These are phyloP conservation scores for Xenoacremonium recifei DNA, from an alignment of 2,329 filamentous ascomycete genomes.

Conservation along the genomic window DNA sequence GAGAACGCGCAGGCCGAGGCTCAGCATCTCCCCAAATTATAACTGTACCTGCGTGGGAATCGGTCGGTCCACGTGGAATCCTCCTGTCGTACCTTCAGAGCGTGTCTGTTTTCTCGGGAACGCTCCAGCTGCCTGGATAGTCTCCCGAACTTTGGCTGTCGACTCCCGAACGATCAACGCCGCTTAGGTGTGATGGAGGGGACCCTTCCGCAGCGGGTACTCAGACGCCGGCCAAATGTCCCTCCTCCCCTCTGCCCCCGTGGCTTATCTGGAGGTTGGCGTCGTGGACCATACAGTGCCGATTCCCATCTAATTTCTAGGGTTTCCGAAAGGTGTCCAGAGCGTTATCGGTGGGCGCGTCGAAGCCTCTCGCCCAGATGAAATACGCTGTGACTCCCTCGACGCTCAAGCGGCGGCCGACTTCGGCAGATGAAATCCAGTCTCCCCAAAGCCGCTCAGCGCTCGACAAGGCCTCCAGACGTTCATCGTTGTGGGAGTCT, in stretches of 20 bases:
- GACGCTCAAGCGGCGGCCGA: too few species aligned
- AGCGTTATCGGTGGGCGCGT: too few species aligned
- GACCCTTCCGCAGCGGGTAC: constrained; percentile 18
- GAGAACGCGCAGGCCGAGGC: not conserved
- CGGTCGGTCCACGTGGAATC: constrained; percentile 20
- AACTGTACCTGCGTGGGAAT: constrained; percentile 23
- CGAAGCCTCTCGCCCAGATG: too few species aligned
- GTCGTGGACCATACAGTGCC: too few species aligned
- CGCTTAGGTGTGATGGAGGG: constrained; percentile 18
- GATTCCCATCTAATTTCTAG: too few species aligned
- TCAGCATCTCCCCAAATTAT: not conserved
- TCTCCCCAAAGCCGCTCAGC: too few species aligned
- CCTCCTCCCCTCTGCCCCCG: constrained; percentile 4
- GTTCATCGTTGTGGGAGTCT: too few species aligned
- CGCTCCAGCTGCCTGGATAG: constrained; percentile 14
- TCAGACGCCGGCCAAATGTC: constrained; percentile 9
- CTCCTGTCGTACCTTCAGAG: constrained; percentile 11
- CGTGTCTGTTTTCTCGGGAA: not conserved
- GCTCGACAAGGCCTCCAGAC: too few species aligned
- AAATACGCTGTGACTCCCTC: too few species aligned
- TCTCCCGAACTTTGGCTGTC: constrained; percentile 10
- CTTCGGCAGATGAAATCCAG: too few species aligned
- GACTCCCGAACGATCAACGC: constrained; percentile 23
- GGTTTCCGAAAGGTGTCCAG: too few species aligned
- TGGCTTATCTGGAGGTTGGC: constrained; percentile 21